Evolutionary conservation across 1,284 basidiomycete genomes (phyloP).

Genomic region (Trichosporon ovoides): DNA sequence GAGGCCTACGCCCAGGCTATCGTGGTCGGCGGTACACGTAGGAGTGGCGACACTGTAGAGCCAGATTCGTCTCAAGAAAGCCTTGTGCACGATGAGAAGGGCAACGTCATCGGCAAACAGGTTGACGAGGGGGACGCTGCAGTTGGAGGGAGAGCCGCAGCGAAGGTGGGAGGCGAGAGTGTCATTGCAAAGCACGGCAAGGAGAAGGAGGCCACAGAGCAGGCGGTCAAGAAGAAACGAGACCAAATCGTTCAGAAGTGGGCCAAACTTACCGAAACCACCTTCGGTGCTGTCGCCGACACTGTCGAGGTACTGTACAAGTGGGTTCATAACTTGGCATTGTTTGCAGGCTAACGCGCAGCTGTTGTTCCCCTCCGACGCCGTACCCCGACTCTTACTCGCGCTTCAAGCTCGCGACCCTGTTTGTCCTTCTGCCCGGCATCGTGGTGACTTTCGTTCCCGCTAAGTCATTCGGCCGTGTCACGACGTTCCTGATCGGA

Average conservation of each 20-base stretch:
- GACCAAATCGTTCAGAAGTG: conserved; percentile 47
- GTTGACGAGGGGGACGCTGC: not conserved
- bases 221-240: conserved; percentile 45
- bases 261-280: conserved; percentile 48
- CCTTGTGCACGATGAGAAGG: conserved; percentile 22
- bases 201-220: conserved; percentile 4
- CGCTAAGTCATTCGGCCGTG: conserved; percentile 50
- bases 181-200: not conserved
- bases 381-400: conserved; percentile 47
- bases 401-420: conserved; percentile 46
- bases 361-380: conserved; percentile 43
- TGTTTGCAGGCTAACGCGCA: not conserved
- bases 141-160: conserved; percentile 34
- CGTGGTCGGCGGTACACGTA: conserved; percentile 33
- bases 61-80: not conserved
- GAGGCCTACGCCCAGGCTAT: conserved; percentile 47
- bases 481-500: conserved; percentile 52
- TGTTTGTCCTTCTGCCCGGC: conserved; percentile 42
- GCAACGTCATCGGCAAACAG: conserved; percentile 21
- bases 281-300: conserved; percentile 47
- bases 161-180: conserved; percentile 26
- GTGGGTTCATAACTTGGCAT: conserved; percentile 11
- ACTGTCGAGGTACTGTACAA: conserved; percentile 46
- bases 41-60: conserved; percentile 23
- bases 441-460: conserved; percentile 51